Conservation (phyloP, 805 yeast genomes). For the Henningerozyma blattae region DNA sequence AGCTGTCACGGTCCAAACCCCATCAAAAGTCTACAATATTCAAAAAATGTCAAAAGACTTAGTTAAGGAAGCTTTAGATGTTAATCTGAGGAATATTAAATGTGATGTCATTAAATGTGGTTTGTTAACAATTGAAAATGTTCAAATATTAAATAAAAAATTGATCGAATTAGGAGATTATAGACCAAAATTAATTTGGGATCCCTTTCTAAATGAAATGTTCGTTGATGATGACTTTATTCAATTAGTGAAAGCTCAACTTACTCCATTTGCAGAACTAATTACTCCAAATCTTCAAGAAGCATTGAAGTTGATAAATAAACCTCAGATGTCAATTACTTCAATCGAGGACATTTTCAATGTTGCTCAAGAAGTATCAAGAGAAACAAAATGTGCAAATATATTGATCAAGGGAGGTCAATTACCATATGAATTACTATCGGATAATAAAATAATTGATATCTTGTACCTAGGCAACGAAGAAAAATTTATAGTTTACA, state of each 20-base stretch:
- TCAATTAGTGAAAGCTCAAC: slow-evolving; percentile 31
- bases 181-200: slow-evolving; percentile 41
- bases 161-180: slow-evolving; percentile 22
- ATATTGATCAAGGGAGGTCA: slow-evolving; percentile 83
- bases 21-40: slow-evolving; percentile 31
- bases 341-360: slow-evolving; percentile 30
- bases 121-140: slow-evolving; percentile 49
- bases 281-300: slow-evolving; percentile 71
- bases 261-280: slow-evolving; percentile 44
- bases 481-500: slow-evolving; percentile 30
- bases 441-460: slow-evolving; percentile 34
- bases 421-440: slow-evolving; percentile 30
- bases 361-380: slow-evolving; percentile 30
- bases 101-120: slow-evolving; percentile 71
- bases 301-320: slow-evolving; percentile 33
- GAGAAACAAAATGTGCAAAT: slow-evolving; percentile 32
- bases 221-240: slow-evolving; percentile 32
- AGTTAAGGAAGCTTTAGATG: slow-evolving; percentile 36
- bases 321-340: slow-evolving; percentile 13
- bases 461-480: slow-evolving; percentile 36
- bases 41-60: slow-evolving; percentile 31
- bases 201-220: slow-evolving; percentile 66
- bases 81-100: slow-evolving; percentile 47
- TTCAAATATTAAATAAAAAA: slow-evolving; percentile 31
- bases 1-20: slow-evolving; percentile 72